Evolutionary conservation across 2,329 filamentous ascomycete species (phyloP), one percentile per base, ranked within the genome.

Genomic region (Metarhizium robertsii): DNA sequence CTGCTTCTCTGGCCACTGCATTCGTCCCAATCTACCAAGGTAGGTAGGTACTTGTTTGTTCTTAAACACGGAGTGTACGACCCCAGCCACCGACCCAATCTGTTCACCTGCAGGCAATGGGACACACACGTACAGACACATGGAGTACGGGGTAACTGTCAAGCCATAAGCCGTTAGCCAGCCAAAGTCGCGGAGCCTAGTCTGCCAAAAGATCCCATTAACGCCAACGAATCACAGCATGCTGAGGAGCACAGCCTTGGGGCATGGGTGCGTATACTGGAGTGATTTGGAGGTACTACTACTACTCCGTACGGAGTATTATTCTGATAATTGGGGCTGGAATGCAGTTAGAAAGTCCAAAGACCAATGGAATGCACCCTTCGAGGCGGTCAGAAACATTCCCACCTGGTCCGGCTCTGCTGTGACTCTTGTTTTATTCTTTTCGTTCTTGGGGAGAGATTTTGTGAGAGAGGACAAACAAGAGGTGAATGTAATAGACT

Each of bases 321-420:
- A 45, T 45, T 45, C 16, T 20, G 42, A 20, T 6, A 45, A 11
- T 45, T 16, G 10, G 46, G n/a, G 36, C 32, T 47, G 49, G 49
- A 47, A 48, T 32, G 43, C 25, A 48, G 20, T 8, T 20, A 13
- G 16, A 42, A 42, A 34, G 25, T 42, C 53, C 7, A 6, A 16
- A 11, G 32, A 36, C 50, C 46, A 56, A 53, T 50, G 43, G 32
- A n/a, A 34, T 43, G 38, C 25, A 6, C 8, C 32, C n/a, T 14
- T 45, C 52, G 29, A 36, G 32, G 47, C 49, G 48, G 55, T 52
- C 47, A 57, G 55, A 54, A 30, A 48, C 55, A 45, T 47, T 11
- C 18, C 43, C 29, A 47, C 47, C 50, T 42, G 32, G 40, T 16
- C 42, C n/a, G 16, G n/a, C 16, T 18, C 42, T 45, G 42, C 6